These are phyloP conservation scores for Quercus mongolica DNA, from an alignment of 306 rosid genomes.

Conservation along the genomic window DNA sequence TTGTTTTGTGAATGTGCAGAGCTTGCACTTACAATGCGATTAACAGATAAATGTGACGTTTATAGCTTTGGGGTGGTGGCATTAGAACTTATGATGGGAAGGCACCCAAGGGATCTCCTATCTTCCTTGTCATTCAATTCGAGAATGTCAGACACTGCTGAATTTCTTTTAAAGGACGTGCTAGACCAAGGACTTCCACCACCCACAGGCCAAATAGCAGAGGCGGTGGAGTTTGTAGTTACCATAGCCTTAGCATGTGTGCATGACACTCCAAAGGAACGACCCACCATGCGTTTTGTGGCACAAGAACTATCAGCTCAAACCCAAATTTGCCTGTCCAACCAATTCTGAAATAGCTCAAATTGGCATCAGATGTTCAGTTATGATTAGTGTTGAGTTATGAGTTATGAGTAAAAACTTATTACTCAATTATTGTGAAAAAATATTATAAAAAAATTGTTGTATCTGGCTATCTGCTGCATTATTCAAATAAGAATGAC, in stretches of 20 bases:
- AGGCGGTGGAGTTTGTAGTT: constrained; percentile 39
- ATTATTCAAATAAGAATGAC: not conserved
- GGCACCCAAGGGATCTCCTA: constrained; percentile 61
- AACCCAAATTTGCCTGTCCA: constrained; percentile 20
- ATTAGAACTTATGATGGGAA: constrained; percentile 64
- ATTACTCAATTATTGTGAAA: too few relatives aligned
- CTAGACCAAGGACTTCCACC: constrained; percentile 57
- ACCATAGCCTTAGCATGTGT: constrained; percentile 53
- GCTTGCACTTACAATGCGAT: constrained; percentile 59
- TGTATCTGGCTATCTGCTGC: too few relatives aligned
- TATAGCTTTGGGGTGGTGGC: constrained; percentile 67
- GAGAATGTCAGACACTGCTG: not conserved
- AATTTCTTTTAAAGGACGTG: constrained; percentile 46
- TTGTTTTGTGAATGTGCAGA: constrained; percentile 31
- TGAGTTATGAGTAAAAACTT: too few relatives aligned
- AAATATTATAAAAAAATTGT: too few relatives aligned
- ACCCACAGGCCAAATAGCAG: constrained; percentile 41
- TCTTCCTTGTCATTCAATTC: not conserved
- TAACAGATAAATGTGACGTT: constrained; percentile 60
- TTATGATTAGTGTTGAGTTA: too few relatives aligned
- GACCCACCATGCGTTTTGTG: constrained; percentile 66
- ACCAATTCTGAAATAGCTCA: too few relatives aligned
- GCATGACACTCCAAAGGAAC: constrained; percentile 35
- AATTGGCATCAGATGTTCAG: too few relatives aligned
- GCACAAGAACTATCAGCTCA: constrained; percentile 53